Base-by-base conservation (phyloP, 345 rosid species). In the Anacardium occidentale region DNA sequence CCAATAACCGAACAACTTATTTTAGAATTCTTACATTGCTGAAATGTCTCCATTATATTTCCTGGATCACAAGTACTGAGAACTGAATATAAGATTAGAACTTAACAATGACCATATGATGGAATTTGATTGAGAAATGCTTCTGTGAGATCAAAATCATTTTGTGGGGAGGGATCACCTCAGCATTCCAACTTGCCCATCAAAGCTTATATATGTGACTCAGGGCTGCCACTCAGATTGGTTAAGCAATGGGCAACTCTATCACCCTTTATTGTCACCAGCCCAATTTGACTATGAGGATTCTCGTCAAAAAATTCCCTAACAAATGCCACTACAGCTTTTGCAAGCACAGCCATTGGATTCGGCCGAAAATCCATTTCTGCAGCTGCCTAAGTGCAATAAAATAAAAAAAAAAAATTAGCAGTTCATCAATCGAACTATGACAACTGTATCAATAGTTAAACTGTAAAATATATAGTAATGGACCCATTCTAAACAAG, bases 191-290 rank as follows among this genome's bases (percentile, higher is more conserved):
- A 76, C 78, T 92, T 92, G n/a, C 90, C 87, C 93, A 85, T 85
- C 89, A 90, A 83, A 17, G 96, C 91, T 77, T 89, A 82, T 26
- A 95, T 82, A 78, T 92, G 99, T 58, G 93, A 79, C 82, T 92
- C 96, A 2, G 99, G 97, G 83, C 94, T 89, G 55, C 99, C 97
- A 60, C 99, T 96, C n/a, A 90, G 96, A 75, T 95, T 96, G 0
- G 98, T 92, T 61, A 95, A 74, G 45, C 85, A 79, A 66, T 88
- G 83, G 44, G 97, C 98, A 74, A 92, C 80, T 44, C 99, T 97
- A 77, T 91, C n/a, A n/a, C n/a, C 94, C 82, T 89, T 90, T 26
- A 92, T 83, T 48, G 84, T 76, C 56, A 91, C 90, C 47, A 95
- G 66, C 54, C 90, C 92, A 44, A 92, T 85, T 70, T 95, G 97